Percentiles rank a stretch among this genome's conserved stretches.
Evolutionary conservation across 1,284 basidiomycete genomes (phyloP).

Genomic region (Schizophyllum commune): DNA sequence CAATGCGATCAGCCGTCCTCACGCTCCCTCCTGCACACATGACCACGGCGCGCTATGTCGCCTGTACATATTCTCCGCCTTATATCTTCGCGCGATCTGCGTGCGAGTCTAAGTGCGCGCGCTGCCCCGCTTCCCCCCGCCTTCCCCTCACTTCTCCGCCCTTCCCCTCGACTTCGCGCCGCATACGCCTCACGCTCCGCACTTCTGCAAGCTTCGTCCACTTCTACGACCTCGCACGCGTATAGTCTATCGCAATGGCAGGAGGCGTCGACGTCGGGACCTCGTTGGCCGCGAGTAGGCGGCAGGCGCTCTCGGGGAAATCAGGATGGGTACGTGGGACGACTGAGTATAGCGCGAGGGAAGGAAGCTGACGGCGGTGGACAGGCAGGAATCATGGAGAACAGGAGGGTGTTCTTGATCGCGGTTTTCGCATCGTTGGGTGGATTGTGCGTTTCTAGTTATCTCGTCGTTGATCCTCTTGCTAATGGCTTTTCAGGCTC

Average conservation of each 20-base stretch:
- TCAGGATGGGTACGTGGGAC: conserved; percentile 55
- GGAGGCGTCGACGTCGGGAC: conserved; percentile 24
- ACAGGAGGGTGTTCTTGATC: conserved; percentile 51
- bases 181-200: no score
- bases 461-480: conserved; percentile 1
- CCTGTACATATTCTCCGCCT: no score
- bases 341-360: neutral
- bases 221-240: no score
- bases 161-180: neutral
- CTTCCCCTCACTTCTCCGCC: no score
- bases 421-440: conserved; percentile 68
- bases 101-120: no score
- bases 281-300: conserved; percentile 33
- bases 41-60: no score
- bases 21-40: no score
- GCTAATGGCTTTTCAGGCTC: conserved; percentile 26
- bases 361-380: conserved; percentile 1
- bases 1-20: no score
- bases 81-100: no score
- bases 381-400: conserved; percentile 55
- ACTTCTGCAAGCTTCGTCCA: no score
- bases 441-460: conserved; percentile 44
- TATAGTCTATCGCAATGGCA: conserved; percentile 29
- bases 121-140: no score
- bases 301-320: conserved; percentile 48